Conservation (phyloP, 345 rosid genomes). For the Durio zibethinus region DNA sequence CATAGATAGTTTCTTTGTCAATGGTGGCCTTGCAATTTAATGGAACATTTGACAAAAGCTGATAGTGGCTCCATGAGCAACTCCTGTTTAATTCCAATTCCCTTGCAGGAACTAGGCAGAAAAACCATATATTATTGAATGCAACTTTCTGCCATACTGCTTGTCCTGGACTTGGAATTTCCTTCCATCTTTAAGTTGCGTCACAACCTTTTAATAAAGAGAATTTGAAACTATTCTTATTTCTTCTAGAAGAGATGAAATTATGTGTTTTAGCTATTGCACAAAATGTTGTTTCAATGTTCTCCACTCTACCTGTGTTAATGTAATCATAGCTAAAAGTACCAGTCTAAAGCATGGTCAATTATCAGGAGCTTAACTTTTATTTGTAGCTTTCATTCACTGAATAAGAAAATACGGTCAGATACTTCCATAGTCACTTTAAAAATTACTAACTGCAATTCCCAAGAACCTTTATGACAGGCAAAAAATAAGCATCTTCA, state of each 20-base stretch:
- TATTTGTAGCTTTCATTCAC: not conserved
- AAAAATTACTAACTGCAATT: not conserved
- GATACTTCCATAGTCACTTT: not conserved
- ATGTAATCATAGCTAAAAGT: not conserved
- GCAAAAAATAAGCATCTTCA: not conserved
- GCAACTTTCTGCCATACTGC: not conserved
- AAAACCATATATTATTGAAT: not conserved
- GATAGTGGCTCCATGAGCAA: not conserved
- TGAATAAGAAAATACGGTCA: not conserved
- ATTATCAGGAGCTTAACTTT: not conserved
- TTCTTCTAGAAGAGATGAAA: slow-evolving; percentile 8
- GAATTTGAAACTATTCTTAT: not conserved
- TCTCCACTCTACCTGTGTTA: not conserved
- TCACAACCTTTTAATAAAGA: not conserved
- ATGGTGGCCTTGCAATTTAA: not conserved
- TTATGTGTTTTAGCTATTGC: not conserved
- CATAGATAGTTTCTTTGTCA: not conserved
- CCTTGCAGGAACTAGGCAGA: not conserved
- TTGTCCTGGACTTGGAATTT: not conserved
- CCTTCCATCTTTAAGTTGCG: not conserved
- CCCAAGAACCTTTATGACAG: not conserved
- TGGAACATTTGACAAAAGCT: not conserved
- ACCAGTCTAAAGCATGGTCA: not conserved
- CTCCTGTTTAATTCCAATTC: not conserved
- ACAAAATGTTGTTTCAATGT: not conserved